Conservation (phyloP, 768 basidiomycete genomes). For the Crepidotus variabilis region DNA sequence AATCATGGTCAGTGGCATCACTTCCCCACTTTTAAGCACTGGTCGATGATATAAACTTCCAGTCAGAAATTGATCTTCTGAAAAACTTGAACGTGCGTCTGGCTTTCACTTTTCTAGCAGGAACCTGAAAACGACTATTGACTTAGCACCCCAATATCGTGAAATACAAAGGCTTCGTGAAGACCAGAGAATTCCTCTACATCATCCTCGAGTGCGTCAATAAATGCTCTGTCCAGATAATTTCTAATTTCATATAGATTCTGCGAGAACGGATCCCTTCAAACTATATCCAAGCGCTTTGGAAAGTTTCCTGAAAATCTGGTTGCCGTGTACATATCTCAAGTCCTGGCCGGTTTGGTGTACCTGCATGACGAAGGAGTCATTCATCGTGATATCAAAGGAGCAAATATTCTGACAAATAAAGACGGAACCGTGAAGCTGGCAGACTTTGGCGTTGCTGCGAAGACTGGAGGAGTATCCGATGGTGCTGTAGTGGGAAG, state of each 20-base stretch:
- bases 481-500: slow-evolving; percentile 96
- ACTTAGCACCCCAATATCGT: slow-evolving; percentile 92
- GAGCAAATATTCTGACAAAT: slow-evolving; percentile 97
- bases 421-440: slow-evolving; percentile 98
- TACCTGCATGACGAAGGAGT: slow-evolving; percentile 99
- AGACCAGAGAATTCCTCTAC: slow-evolving; percentile 90
- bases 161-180: slow-evolving; percentile 98
- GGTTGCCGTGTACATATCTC: slow-evolving; percentile 94
- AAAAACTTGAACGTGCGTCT: slow-evolving; percentile 86
- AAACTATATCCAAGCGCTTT: slow-evolving; percentile 93
- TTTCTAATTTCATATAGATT: slow-evolving; percentile 45
- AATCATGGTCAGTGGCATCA: slow-evolving; percentile 76
- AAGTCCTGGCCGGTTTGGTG: slow-evolving; percentile 91
- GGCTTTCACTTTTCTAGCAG: background rate
- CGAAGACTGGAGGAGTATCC: slow-evolving; percentile 67
- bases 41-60: slow-evolving; percentile 17
- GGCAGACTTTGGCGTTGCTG: slow-evolving; percentile 98
- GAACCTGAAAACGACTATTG: slow-evolving; percentile 2
- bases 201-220: slow-evolving; percentile 87
- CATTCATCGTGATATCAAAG: slow-evolving; percentile 98
- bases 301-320: slow-evolving; percentile 98
- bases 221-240: background rate
- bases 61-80: slow-evolving; percentile 96
- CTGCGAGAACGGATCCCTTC: slow-evolving; percentile 97
- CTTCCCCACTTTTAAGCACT: slow-evolving; percentile 3